These are phyloP conservation scores for Erysimum cheiranthoides DNA, from an alignment of 345 rosid genomes.

Conservation along the genomic window DNA sequence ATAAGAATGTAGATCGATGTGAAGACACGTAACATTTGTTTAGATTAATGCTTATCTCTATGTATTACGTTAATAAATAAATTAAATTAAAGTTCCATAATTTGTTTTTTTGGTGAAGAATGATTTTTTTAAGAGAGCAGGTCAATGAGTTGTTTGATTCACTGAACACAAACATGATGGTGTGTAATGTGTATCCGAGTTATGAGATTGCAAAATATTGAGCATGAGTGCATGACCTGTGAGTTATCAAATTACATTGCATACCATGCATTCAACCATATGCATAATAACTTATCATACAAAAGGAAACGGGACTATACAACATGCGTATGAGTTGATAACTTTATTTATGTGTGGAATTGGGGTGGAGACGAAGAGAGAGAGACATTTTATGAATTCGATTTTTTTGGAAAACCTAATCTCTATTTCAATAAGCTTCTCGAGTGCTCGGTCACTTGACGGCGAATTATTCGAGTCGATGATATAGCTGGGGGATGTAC, in stretches of 20 bases:
- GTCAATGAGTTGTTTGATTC: conserved; percentile 34
- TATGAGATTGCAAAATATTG: conserved; percentile 13
- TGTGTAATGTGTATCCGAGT: conserved; percentile 35
- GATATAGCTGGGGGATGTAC: no score
- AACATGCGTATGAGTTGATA: no score
- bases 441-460: no score
- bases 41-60: conserved; percentile 35
- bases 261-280: background rate
- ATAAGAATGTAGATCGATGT: conserved; percentile 14
- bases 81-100: background rate
- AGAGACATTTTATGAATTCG: no score
- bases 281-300: conserved; percentile 1
- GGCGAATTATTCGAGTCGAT: no score
- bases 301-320: background rate
- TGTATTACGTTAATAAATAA: conserved; percentile 18
- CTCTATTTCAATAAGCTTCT: no score
- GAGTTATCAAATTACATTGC: background rate
- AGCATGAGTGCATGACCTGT: background rate
- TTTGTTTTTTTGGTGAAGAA: conserved; percentile 5
- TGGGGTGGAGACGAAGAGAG: no score
- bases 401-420: no score
- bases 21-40: conserved; percentile 35
- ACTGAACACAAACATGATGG: conserved; percentile 26
- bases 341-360: no score
- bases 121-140: conserved; percentile 7